phyloP scores from a whole-genome alignment of 805 yeast species.

The Spencermartinsiella europaea region DNA sequence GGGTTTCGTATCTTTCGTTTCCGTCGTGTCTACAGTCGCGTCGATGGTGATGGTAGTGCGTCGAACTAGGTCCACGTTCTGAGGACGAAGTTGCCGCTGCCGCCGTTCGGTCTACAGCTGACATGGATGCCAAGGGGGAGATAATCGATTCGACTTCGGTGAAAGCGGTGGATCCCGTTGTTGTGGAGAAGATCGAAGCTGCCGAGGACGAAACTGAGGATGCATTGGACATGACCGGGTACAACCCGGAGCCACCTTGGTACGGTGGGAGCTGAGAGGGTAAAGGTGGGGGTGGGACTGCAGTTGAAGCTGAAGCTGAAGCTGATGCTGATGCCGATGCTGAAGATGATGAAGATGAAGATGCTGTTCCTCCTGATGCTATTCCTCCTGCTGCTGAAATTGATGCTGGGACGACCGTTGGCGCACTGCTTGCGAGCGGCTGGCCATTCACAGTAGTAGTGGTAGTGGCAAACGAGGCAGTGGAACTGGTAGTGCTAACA shows the following conservation, averaged over 20 bases:
- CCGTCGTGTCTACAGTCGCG: not conserved
- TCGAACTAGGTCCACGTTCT: not conserved
- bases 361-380: constrained; percentile 4
- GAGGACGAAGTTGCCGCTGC: not conserved
- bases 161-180: constrained; percentile 4
- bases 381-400: constrained; percentile 1
- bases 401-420: constrained; percentile 1
- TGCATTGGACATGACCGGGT: not conserved
- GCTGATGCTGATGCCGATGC: constrained; percentile 7
- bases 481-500: constrained; percentile 5
- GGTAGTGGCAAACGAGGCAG: constrained; percentile 4
- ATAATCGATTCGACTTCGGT: constrained; percentile 1
- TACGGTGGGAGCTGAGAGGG: too few relatives aligned
- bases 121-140: not conserved
- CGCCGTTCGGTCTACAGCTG: not conserved
- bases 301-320: not conserved
- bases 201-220: constrained; percentile 7
- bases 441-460: not conserved
- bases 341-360: constrained; percentile 6
- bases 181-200: constrained; percentile 13
- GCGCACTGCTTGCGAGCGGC: not conserved
- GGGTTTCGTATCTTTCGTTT: not conserved
- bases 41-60: not conserved
- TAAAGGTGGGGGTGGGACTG: too few relatives aligned
- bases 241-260: too few relatives aligned